Conservation (phyloP, 805 yeast species). For the Phaffomyces opuntiae region DNA sequence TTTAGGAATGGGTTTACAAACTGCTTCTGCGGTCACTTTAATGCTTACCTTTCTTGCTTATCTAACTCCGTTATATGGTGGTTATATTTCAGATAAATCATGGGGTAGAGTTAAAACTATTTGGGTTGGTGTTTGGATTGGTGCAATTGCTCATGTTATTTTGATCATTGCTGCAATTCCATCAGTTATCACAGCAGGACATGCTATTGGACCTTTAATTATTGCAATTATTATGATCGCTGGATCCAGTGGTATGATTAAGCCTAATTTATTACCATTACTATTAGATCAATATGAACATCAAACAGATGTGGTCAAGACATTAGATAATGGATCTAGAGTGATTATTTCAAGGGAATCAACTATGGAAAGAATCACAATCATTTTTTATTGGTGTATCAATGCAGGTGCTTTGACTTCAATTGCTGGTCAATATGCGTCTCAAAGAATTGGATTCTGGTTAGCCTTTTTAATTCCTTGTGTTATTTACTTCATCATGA, state of each 20-base stretch:
- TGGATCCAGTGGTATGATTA: conserved; percentile 69
- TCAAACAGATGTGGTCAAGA: conserved; percentile 46
- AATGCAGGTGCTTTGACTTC: conserved; percentile 68
- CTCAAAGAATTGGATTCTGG: conserved; percentile 57
- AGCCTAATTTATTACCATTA: conserved; percentile 58
- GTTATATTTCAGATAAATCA: conserved; percentile 64
- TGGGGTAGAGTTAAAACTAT: conserved; percentile 69
- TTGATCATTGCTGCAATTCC: conserved; percentile 66
- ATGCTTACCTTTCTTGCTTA: conserved; percentile 79
- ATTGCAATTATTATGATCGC: conserved; percentile 46
- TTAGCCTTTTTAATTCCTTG: conserved; percentile 69
- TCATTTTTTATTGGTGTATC: conserved; percentile 68
- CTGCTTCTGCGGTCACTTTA: conserved; percentile 67
- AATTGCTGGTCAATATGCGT: conserved; percentile 69
- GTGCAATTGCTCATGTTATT: conserved; percentile 53
- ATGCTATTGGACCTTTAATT: conserved; percentile 45
- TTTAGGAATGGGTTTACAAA: conserved; percentile 49
- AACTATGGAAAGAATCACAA: conserved; percentile 65
- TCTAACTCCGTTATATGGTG: conserved; percentile 70
- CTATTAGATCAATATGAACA: conserved; percentile 68
- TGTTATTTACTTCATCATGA: conserved; percentile 44
- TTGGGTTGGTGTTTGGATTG: conserved; percentile 47
- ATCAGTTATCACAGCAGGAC: conserved; percentile 33
- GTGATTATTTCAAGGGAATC: conserved; percentile 63
- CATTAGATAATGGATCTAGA: conserved; percentile 48